A percentile compares a stretch with the other conserved stretches of the same genome.
Evolutionary conservation across 169 alveolate species (phyloP).

Genomic region (Eimeria zaria): DNA sequence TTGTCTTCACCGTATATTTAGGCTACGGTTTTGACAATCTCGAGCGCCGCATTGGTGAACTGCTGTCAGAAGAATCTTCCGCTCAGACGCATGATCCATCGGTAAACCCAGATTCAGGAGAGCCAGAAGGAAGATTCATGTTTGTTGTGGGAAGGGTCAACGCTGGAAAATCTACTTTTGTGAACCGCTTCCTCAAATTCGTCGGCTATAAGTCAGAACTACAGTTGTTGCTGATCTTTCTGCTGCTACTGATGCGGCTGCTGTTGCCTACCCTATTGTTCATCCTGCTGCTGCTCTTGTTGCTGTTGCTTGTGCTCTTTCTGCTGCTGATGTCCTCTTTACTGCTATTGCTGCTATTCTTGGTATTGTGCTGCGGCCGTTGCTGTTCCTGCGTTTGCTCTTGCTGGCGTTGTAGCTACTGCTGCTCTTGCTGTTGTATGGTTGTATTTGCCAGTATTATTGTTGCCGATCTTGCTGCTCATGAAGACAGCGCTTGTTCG

Average conservation of each 20-base stretch:
- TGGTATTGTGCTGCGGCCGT: conserved; percentile 5
- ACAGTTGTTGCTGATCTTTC: not conserved
- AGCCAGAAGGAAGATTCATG: conserved; percentile 27
- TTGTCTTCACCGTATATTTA: not conserved
- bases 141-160: conserved; percentile 89
- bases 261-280: not conserved
- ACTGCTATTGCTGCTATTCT: not conserved
- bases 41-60: conserved; percentile 57
- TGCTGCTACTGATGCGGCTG: not conserved
- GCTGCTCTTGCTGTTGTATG: not conserved
- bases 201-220: conserved; percentile 88
- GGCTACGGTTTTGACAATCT: conserved; percentile 70
- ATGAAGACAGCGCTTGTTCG: not conserved
- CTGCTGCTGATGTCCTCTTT: not conserved
- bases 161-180: conserved; percentile 94
- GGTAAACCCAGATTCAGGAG: not conserved
- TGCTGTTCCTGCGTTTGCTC: not conserved
- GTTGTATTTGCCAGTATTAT: not conserved
- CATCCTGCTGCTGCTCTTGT: not conserved
- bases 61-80: conserved; percentile 24
- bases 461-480: not conserved
- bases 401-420: not conserved
- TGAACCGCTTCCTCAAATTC: conserved; percentile 91
- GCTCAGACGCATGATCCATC: not conserved
- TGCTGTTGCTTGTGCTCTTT: not conserved